A percentile compares a stretch with the other conserved stretches of the same genome.
Evolutionary conservation across 805 yeast species (phyloP).

Genomic region (Middelhovenomyces tepae): DNA sequence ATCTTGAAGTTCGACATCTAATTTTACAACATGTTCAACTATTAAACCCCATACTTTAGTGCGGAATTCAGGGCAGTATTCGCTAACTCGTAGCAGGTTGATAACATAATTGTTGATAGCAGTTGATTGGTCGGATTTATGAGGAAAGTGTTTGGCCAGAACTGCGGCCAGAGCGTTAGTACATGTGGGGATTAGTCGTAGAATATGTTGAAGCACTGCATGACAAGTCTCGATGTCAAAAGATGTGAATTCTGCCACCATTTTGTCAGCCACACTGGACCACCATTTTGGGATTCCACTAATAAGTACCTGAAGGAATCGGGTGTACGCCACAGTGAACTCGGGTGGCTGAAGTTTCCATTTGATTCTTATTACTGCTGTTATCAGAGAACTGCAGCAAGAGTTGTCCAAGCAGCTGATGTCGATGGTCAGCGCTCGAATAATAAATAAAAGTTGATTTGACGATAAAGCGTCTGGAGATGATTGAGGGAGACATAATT

Average conservation of each 20-base stretch:
- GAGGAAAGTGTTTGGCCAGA: slow-evolving; percentile 63
- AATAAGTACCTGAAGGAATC: slow-evolving; percentile 68
- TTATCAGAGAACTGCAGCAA: slow-evolving; percentile 43
- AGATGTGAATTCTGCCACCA: slow-evolving; percentile 52
- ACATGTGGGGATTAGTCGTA: slow-evolving; percentile 75
- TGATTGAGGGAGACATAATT: slow-evolving; percentile 44
- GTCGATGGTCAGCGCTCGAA: slow-evolving; percentile 53
- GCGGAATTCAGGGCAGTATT: slow-evolving; percentile 70
- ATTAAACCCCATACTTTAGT: slow-evolving; percentile 71
- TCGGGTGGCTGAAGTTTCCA: slow-evolving; percentile 47
- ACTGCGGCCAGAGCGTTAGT: slow-evolving; percentile 52
- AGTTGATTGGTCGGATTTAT: slow-evolving; percentile 52
- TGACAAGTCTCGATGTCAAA: slow-evolving; percentile 46
- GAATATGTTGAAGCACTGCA: slow-evolving; percentile 50
- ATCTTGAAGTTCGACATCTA: slow-evolving; percentile 88
- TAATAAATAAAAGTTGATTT: slow-evolving; percentile 44
- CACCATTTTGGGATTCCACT: slow-evolving; percentile 88
- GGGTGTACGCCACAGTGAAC: slow-evolving; percentile 50
- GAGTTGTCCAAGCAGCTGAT: slow-evolving; percentile 57
- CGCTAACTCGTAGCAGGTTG: slow-evolving; percentile 50
- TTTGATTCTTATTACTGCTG: slow-evolving; percentile 49
- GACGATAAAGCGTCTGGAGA: slow-evolving; percentile 48
- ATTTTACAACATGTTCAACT: slow-evolving; percentile 68
- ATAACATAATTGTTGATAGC: slow-evolving; percentile 54
- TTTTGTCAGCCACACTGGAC: slow-evolving; percentile 63